These are phyloP conservation scores for Chlorociboria aeruginascens DNA, from an alignment of 495 filamentous ascomycete genomes.

Conservation along the genomic window DNA sequence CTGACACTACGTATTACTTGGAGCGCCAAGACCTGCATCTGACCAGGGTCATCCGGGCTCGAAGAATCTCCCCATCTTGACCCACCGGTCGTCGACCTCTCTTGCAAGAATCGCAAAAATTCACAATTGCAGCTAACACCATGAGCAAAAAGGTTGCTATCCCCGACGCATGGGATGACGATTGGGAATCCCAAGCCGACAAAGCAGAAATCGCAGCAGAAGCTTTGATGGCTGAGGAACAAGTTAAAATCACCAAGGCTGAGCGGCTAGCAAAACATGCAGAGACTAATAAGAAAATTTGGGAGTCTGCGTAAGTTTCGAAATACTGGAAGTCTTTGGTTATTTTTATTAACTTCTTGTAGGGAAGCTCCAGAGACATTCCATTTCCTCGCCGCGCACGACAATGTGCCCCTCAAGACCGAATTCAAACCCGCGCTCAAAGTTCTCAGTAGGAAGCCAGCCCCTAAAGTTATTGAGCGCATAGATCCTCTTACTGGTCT, in stretches of 20 bases:
- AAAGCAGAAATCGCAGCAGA: constrained; percentile 21
- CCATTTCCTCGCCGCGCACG: constrained; percentile 58
- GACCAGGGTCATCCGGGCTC: no score
- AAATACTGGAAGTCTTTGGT: not conserved
- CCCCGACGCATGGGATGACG: constrained; percentile 83
- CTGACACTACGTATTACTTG: no score
- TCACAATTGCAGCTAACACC: not conserved
- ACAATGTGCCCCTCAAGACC: constrained; percentile 56
- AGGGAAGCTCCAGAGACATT: constrained; percentile 52
- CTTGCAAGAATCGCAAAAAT: not conserved
- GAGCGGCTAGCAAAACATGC: constrained; percentile 70
- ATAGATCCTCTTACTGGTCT: constrained; percentile 44
- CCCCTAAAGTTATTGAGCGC: constrained; percentile 32
- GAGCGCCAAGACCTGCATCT: no score
- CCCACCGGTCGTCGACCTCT: not conserved
- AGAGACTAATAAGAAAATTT: constrained; percentile 71
- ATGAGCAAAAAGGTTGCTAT: constrained; percentile 22
- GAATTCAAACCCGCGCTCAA: constrained; percentile 78
- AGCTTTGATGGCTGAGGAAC: constrained; percentile 28
- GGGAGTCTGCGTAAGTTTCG: constrained; percentile 69
- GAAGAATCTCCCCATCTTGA: not conserved
- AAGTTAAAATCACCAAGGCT: constrained; percentile 46
- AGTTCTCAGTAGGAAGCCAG: constrained; percentile 72
- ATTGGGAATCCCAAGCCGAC: constrained; percentile 75
- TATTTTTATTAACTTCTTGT: constrained; percentile 17